A percentile compares a stretch with the other conserved stretches of the same genome.
phyloP scores from a whole-genome alignment of 805 yeast genomes.

The Saturnispora mendoncae region DNA sequence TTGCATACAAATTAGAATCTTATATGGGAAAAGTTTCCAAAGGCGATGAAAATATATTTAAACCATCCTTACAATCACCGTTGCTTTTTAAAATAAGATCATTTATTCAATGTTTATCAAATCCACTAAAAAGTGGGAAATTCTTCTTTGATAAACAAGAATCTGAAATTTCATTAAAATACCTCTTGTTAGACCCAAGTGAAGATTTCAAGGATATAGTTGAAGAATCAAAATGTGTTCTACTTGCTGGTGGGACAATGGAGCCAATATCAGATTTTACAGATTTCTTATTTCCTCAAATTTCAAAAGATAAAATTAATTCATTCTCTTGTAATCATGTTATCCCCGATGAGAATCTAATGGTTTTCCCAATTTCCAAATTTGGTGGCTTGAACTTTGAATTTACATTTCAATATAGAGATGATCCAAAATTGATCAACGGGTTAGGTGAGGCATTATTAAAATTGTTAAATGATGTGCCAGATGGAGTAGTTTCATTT shows the following conservation, averaged over 20 bases:
- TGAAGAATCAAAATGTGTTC: constrained; percentile 55
- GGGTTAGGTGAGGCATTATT: constrained; percentile 44
- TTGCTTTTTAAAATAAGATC: constrained; percentile 55
- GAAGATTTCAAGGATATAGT: constrained; percentile 58
- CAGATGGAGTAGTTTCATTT: constrained; percentile 72
- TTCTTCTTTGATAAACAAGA: constrained; percentile 48
- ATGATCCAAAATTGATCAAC: constrained; percentile 35
- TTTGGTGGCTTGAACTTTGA: constrained; percentile 33
- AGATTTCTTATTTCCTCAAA: constrained; percentile 55
- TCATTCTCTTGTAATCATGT: constrained; percentile 76
- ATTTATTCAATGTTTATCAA: constrained; percentile 56
- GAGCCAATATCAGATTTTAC: constrained; percentile 73
- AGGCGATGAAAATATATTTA: constrained; percentile 9
- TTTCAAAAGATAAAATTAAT: constrained; percentile 33
- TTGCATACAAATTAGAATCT: constrained; percentile 75
- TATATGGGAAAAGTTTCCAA: constrained; percentile 37
- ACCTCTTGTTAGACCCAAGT: constrained; percentile 74
- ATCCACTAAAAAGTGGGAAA: constrained; percentile 74
- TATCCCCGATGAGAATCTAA: constrained; percentile 60
- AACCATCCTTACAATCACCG: constrained; percentile 31
- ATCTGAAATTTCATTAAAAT: constrained; percentile 37
- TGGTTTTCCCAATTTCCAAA: constrained; percentile 44
- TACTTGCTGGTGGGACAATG: constrained; percentile 94
- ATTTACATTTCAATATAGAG: constrained; percentile 63
- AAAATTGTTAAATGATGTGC: constrained; percentile 38